phyloP scores from a whole-genome alignment of 2,329 filamentous ascomycete species.

The Capronia epimyces region DNA sequence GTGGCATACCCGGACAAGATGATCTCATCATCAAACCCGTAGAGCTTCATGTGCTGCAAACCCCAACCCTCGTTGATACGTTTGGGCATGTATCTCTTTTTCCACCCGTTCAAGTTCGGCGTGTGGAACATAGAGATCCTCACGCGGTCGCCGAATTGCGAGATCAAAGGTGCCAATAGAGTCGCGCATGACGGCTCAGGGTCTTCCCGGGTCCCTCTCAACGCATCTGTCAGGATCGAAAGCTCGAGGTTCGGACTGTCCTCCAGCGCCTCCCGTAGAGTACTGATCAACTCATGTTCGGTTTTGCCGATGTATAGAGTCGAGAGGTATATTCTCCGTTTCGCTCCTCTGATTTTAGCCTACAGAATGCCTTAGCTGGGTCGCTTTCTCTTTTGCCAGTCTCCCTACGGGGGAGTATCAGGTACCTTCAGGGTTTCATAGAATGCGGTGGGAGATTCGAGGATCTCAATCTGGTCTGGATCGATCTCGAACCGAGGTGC shows the following conservation, averaged over 20 bases:
- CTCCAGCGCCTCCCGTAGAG: conserved; percentile 67
- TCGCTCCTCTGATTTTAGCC: conserved; percentile 75
- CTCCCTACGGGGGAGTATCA: conserved; percentile 3
- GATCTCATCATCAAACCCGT: conserved; percentile 90
- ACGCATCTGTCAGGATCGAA: conserved; percentile 83
- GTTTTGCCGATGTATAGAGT: conserved; percentile 94
- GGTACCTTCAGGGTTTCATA: conserved; percentile 81
- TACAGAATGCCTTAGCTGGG: conserved; percentile 36
- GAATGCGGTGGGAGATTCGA: conserved; percentile 79
- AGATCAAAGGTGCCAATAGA: conserved; percentile 76
- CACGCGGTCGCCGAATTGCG: conserved; percentile 78
- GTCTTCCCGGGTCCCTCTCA: conserved; percentile 85
- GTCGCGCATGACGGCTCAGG: conserved; percentile 83
- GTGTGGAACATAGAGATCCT: conserved; percentile 98
- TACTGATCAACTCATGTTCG: conserved; percentile 80
- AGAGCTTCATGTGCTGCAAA: conserved; percentile 97
- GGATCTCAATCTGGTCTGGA: conserved; percentile 71
- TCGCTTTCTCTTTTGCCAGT: conserved; percentile 5
- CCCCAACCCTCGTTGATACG: conserved; percentile 98
- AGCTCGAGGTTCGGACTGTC: conserved; percentile 70
- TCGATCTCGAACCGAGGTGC: conserved; percentile 84
- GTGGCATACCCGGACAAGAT: conserved; percentile 73
- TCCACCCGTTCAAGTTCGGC: conserved; percentile 81
- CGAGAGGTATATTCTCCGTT: conserved; percentile 80
- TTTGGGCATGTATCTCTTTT: conserved; percentile 76